A percentile compares a stretch with the other conserved stretches of the same genome.
Conservation (phyloP, 345 rosid species). For the Eucalyptus cloeziana region DNA sequence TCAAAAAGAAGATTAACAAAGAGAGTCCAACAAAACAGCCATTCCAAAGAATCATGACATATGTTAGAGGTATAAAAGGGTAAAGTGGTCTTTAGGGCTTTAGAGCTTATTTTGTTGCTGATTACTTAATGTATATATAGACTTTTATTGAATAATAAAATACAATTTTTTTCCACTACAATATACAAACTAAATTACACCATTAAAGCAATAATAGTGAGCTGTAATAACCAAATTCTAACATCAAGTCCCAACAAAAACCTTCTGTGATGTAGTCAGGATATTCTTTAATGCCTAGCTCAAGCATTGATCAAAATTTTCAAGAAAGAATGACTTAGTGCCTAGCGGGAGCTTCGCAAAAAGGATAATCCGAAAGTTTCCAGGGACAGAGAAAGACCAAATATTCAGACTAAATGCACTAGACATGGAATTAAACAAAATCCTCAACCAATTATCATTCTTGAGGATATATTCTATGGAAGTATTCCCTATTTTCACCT, state of each 20-base stretch:
- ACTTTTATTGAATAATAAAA: no score
- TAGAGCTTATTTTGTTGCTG: accelerated
- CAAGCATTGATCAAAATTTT: neutral
- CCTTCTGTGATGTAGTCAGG: neutral
- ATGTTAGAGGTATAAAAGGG: no score
- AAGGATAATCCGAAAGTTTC: neutral
- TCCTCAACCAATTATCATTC: neutral
- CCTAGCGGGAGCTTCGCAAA: neutral
- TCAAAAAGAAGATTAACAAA: neutral
- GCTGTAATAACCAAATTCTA: neutral
- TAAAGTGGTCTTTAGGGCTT: no score
- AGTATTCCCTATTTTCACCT: neutral
- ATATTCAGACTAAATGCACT: neutral
- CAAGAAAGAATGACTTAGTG: neutral
- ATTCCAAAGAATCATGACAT: neutral
- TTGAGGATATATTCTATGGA: neutral
- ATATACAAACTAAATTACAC: neutral
- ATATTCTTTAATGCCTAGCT: neutral
- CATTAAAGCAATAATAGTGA: neutral
- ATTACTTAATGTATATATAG: no score
- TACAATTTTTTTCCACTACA: neutral
- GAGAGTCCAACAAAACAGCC: neutral
- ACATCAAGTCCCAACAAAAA: neutral
- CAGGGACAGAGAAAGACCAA: neutral
- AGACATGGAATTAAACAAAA: neutral